Percentiles rank a stretch among this genome's conserved stretches.
Evolutionary conservation across 192 early-diverging fungal genomes (phyloP).

Genomic region (Coemansia sp.): DNA sequence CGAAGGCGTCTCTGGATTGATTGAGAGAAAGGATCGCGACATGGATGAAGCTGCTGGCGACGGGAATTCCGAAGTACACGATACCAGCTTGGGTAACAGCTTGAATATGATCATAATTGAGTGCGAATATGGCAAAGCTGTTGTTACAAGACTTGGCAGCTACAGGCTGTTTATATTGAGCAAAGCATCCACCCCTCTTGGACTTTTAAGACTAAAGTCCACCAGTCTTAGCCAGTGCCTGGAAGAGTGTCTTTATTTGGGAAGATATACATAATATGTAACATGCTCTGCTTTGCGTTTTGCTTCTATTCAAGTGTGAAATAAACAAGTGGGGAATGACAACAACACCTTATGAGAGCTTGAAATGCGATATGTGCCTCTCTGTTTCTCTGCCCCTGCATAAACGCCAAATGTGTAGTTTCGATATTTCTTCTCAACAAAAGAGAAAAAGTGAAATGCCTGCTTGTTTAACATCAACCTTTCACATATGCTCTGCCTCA

Average conservation of each 20-base stretch:
- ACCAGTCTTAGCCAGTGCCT: conserved; percentile 29
- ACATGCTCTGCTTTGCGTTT: no score
- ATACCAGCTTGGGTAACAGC: conserved; percentile 23
- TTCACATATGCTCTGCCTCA: neutral
- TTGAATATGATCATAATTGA: conserved; percentile 46
- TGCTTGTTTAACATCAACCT: conserved; percentile 7
- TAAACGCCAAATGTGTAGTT: neutral
- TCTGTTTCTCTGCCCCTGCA: no score
- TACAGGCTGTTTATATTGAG: conserved; percentile 45
- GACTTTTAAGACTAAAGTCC: conserved; percentile 43
- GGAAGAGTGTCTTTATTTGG: conserved; percentile 24
- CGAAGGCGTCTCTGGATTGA: conserved; percentile 33
- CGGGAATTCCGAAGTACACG: conserved; percentile 28
- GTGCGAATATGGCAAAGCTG: conserved; percentile 40
- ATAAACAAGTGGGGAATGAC: no score
- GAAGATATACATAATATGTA: no score
- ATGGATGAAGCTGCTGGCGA: conserved; percentile 31
- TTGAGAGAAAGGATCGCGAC: conserved; percentile 40
- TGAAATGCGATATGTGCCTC: neutral
- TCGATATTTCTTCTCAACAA: neutral
- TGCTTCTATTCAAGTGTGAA: no score
- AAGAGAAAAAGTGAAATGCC: neutral
- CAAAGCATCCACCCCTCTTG: conserved; percentile 27
- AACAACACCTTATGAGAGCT: neutral
- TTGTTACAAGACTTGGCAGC: conserved; percentile 27